phyloP scores from a whole-genome alignment of 306 rosid genomes.

The Parietaria judaica region DNA sequence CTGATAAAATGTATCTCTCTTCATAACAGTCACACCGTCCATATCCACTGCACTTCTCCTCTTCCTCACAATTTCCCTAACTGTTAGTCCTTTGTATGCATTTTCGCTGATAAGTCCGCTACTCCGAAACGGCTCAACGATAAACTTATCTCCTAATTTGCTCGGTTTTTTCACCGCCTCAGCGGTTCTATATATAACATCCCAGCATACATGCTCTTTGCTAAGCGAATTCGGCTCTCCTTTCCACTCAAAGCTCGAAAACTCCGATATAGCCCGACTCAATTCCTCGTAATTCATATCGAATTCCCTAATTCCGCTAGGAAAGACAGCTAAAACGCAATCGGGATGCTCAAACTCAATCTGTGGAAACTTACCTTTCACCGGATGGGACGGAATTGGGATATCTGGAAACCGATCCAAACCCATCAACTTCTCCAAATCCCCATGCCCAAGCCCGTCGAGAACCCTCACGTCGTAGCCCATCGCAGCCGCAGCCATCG shows the following conservation, averaged over 20 bases:
- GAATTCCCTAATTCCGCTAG: conserved; percentile 38
- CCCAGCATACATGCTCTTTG: conserved; percentile 91
- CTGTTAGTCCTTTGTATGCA: conserved; percentile 43
- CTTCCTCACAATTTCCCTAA: conserved; percentile 75
- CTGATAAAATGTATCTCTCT: conserved; percentile 68
- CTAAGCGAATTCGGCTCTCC: conserved; percentile 75
- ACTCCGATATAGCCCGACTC: conserved; percentile 42
- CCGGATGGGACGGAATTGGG: conserved; percentile 47
- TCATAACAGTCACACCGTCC: conserved; percentile 68
- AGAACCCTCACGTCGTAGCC: conserved; percentile 93
- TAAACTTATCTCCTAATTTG: conserved; percentile 23
- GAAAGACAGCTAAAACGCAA: conserved; percentile 71
- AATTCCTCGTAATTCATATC: conserved; percentile 48
- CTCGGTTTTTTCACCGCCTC: conserved; percentile 62
- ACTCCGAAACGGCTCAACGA: conserved; percentile 48
- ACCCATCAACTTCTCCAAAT: conserved; percentile 77
- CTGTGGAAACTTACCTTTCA: conserved; percentile 63
- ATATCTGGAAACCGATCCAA: conserved; percentile 47
- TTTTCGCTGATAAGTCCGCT: conserved; percentile 43
- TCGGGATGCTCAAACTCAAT: conserved; percentile 94
- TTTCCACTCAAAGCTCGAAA: conserved; percentile 59
- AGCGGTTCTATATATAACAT: conserved; percentile 65
- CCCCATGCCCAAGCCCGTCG: conserved; percentile 63
- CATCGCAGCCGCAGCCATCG: conserved; percentile 68
- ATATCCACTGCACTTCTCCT: conserved; percentile 93